Evolutionary conservation across 306 rosid species (phyloP), one percentile per base, ranked within the genome.

Genomic region (Ochetophila trinervis): DNA sequence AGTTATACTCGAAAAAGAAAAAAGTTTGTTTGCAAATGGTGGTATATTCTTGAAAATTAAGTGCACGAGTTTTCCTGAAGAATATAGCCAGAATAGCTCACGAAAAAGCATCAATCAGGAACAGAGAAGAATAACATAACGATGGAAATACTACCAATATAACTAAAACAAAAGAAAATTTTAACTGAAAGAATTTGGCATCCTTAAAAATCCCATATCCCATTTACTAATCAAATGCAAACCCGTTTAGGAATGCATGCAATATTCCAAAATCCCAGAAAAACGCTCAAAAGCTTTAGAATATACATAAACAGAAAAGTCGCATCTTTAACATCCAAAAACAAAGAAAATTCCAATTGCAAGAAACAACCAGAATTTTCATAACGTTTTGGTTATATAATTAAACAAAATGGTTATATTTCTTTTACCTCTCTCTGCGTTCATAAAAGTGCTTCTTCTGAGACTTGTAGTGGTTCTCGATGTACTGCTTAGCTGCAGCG

Each of bases 401-500:
- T 50, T 50, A 45, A 40, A 8, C 11, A 35, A 9, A 67, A 57
- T 5, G 30, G 53, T 12, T 49, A 40, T 5, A 19, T 20, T 24
- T 24, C 3, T 3, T 4, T 40, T 58, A 86, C 98, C 98, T 92
- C 21, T 87, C 85, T 32, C 84, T 89, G 62, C 98, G 98, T n/a
- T 89, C 96, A 65, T 68, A 75, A 65, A 89, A 80, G 66, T 78
- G 91, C 68, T 76, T 92, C 86, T 52, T 84, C 57, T 89, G 98
- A 75, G 96, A 67, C 77, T 62, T 87, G 79, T 89, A 92, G 79
- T 92, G 98, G 21, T 51, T 81, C 78, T 89, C 98, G 40, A 89
- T 92, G 78, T 80, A 92, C 79, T 89, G 86, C 77, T 92, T 92
- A 16, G 98, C 98, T 5, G 80, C 95, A 66, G 89, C 96, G 12